Percentiles rank a stretch among this genome's conserved stretches.
These are phyloP conservation scores for Taphrina sp. DNA, from an alignment of 1,139 yeast species.

Conservation along the genomic window DNA sequence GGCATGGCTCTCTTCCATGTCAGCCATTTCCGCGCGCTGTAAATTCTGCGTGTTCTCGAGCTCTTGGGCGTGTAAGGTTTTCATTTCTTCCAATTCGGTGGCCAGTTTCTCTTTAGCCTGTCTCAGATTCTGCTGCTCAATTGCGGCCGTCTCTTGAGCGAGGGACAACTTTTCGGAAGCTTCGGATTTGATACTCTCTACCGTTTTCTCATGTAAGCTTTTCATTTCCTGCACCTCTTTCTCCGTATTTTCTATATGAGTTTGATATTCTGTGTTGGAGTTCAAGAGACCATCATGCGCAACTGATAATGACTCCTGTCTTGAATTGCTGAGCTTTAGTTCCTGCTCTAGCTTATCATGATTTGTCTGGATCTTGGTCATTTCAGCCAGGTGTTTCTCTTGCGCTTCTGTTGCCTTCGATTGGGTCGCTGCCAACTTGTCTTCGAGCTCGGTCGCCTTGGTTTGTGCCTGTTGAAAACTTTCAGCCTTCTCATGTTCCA, in stretches of 20 bases:
- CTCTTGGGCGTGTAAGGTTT: not conserved
- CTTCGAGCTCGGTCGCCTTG: not conserved
- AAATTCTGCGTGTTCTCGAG: not conserved
- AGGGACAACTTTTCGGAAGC: not conserved
- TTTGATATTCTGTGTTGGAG: not conserved
- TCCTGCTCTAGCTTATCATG: not conserved
- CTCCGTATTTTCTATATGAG: not conserved
- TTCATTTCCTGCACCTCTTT: not conserved
- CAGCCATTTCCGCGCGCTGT: not conserved
- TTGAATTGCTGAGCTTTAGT: not conserved
- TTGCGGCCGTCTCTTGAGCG: not conserved
- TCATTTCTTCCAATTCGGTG: no score
- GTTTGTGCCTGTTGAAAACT: not conserved
- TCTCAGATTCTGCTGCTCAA: no score
- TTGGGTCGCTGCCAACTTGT: not conserved
- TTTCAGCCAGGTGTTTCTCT: not conserved
- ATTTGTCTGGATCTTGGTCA: not conserved
- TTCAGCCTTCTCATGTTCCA: not conserved
- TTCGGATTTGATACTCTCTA: not conserved
- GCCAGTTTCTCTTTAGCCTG: no score
- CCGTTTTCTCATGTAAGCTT: not conserved
- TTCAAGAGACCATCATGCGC: constrained; percentile 4
- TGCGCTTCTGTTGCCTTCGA: not conserved
- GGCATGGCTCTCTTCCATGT: not conserved
- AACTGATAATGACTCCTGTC: not conserved